phyloP scores from a whole-genome alignment of 352 stramenopile species.

The Phytophthora idaei region DNA sequence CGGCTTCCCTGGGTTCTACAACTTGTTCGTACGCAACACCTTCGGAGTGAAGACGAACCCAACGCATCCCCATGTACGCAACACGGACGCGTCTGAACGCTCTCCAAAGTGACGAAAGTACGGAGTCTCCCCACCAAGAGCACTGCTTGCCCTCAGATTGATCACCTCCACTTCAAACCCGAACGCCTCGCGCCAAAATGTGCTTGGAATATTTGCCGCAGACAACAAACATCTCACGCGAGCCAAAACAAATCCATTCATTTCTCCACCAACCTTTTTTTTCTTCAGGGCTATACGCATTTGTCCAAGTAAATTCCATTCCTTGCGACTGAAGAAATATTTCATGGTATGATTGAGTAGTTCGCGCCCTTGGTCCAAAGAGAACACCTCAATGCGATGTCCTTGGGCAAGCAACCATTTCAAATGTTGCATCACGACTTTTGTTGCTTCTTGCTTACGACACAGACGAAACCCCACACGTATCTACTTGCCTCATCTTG shows the following conservation, averaged over 20 bases:
- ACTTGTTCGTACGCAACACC: not conserved
- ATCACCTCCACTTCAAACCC: conserved; percentile 1
- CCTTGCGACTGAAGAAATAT: no score
- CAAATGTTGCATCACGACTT: no score
- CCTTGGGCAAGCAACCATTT: no score
- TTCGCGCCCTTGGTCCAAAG: no score
- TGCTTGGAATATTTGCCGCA: not conserved
- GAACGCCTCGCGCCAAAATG: conserved; percentile 1
- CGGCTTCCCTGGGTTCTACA: not conserved
- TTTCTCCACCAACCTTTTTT: not conserved
- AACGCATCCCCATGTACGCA: not conserved
- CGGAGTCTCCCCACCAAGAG: not conserved
- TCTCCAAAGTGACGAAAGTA: not conserved
- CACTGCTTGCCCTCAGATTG: not conserved
- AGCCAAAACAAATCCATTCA: conserved; percentile 7
- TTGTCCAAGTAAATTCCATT: no score
- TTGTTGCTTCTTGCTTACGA: no score
- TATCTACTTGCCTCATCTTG: not conserved
- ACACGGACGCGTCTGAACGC: not conserved
- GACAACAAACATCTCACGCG: not conserved
- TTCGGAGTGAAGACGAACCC: conserved; percentile 3
- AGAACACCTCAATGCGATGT: no score
- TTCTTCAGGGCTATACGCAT: no score
- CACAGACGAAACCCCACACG: not conserved
- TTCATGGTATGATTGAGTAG: no score